phyloP scores from a whole-genome alignment of 2,329 filamentous ascomycete species.

The Microcyclosporella mali region DNA sequence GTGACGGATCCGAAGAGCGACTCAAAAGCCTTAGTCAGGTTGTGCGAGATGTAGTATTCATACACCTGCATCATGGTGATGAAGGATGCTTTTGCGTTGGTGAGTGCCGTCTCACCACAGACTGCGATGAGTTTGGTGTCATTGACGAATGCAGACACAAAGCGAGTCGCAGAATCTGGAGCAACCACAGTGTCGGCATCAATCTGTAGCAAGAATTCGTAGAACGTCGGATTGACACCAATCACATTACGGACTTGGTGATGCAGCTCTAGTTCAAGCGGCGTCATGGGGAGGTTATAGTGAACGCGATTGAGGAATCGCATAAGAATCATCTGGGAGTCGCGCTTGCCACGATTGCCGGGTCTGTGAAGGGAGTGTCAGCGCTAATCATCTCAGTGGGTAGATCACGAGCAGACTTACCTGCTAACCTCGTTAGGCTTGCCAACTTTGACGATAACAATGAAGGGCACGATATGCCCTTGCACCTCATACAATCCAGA shows the following conservation, averaged over 20 bases:
- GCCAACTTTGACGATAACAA: constrained; percentile 95
- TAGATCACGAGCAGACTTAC: constrained; percentile 27
- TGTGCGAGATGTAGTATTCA: constrained; percentile 98
- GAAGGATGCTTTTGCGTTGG: constrained; percentile 93
- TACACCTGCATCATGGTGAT: constrained; percentile 99
- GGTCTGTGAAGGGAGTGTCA: constrained; percentile 51
- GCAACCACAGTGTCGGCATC: constrained; percentile 93
- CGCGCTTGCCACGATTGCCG: constrained; percentile 97
- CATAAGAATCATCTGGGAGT: constrained; percentile 92
- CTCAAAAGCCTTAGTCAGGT: constrained; percentile 94
- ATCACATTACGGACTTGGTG: constrained; percentile 99
- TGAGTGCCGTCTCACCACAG: constrained; percentile 90
- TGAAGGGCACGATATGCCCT: constrained; percentile 94
- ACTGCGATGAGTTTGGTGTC: constrained; percentile 96
- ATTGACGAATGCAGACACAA: constrained; percentile 87
- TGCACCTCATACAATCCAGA: constrained; percentile 96
- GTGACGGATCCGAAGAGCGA: constrained; percentile 95
- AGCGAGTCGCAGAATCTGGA: constrained; percentile 84
- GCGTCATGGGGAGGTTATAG: constrained; percentile 87
- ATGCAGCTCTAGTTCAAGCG: constrained; percentile 95
- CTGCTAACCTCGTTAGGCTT: constrained; percentile 65
- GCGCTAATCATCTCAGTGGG: no score
- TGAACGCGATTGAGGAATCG: constrained; percentile 98
- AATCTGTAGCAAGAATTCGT: constrained; percentile 95
- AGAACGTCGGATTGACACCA: constrained; percentile 92